phyloP scores from a whole-genome alignment of 345 rosid species.

The Gossypium bickii region DNA sequence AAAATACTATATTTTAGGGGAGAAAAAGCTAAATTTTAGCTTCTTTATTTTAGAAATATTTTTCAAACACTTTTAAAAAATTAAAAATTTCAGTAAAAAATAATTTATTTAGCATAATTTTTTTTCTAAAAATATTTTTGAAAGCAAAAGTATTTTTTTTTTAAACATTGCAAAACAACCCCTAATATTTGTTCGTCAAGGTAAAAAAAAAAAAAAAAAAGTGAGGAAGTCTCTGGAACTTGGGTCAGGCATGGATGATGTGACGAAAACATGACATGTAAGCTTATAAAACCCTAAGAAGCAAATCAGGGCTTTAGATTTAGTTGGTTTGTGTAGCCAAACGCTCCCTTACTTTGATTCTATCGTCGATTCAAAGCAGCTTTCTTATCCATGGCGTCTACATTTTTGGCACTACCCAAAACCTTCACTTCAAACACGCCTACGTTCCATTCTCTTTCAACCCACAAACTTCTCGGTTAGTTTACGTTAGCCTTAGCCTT shows the following conservation, averaged over 20 bases:
- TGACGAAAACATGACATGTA: background rate
- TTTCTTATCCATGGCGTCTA: constrained; percentile 45
- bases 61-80: no score
- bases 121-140: no score
- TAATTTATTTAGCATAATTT: no score
- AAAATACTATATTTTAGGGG: no score
- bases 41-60: no score
- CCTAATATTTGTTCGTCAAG: no score
- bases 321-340: background rate
- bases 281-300: background rate
- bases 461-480: constrained; percentile 35
- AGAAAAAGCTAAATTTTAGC: no score
- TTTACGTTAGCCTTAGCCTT: background rate
- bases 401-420: constrained; percentile 45
- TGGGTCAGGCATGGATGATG: background rate
- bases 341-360: background rate
- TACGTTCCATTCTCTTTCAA: constrained; percentile 24
- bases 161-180: no score
- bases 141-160: no score
- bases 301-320: background rate
- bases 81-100: no score
- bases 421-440: constrained; percentile 35
- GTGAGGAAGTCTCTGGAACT: constrained; percentile 2
- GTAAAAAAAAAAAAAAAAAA: background rate
- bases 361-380: background rate